phyloP scores from a whole-genome alignment of 306 rosid genomes.

The Gynostemma pentaphyllum region DNA sequence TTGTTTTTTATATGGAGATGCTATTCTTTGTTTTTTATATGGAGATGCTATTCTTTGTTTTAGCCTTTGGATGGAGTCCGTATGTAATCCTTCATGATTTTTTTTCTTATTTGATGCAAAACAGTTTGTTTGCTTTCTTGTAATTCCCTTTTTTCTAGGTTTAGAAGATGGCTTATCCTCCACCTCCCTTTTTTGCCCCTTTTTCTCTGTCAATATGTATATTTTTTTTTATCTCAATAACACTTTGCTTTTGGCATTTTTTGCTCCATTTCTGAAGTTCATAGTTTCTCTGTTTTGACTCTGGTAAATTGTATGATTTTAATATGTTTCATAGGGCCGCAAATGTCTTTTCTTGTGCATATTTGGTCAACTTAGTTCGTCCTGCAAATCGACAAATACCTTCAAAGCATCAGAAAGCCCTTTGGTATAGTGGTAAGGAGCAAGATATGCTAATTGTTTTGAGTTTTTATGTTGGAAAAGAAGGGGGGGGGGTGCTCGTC shows the following conservation, averaged over 20 bases:
- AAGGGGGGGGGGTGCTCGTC: not conserved
- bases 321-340: constrained; percentile 62
- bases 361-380: constrained; percentile 79
- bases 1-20: not conserved
- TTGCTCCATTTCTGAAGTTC: not conserved
- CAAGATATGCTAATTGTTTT: constrained; percentile 11
- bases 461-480: not conserved
- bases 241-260: not conserved
- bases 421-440: constrained; percentile 92
- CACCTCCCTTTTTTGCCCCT: not conserved
- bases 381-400: constrained; percentile 77
- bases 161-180: constrained; percentile 2
- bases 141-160: not conserved
- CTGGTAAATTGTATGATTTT: not conserved
- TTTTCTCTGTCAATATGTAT: not conserved
- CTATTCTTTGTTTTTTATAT: not conserved
- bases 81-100: not conserved
- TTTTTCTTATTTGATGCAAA: not conserved
- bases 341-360: constrained; percentile 90
- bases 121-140: not conserved
- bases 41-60: not conserved
- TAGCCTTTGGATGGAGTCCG: not conserved
- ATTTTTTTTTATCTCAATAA: not conserved
- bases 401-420: constrained; percentile 75
- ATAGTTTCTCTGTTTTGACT: not conserved